These are phyloP conservation scores for Megacollybia platyphylla DNA, from an alignment of 1,284 basidiomycete species.

Conservation along the genomic window DNA sequence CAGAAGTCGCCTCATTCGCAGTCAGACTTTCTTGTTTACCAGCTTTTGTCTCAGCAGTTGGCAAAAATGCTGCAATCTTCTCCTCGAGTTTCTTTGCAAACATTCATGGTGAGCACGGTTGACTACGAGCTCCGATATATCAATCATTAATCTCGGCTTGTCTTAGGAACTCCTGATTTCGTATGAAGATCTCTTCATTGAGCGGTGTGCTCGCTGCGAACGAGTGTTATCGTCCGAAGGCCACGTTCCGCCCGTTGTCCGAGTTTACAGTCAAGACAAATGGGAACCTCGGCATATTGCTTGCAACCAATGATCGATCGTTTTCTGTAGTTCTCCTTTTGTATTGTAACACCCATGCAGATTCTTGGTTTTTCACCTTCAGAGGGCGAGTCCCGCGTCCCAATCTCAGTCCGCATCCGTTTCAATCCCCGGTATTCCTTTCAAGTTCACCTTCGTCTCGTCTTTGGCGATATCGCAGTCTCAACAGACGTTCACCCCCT, in stretches of 20 bases:
- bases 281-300: slow-evolving; percentile 46
- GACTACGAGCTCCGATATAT: slow-evolving; percentile 7
- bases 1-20: slow-evolving; percentile 58
- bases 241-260: slow-evolving; percentile 56
- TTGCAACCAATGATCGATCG: slow-evolving; percentile 17
- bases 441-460: slow-evolving; percentile 49
- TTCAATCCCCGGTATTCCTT: slow-evolving; percentile 35
- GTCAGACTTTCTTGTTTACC: slow-evolving; percentile 52
- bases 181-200: slow-evolving; percentile 48
- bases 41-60: slow-evolving; percentile 51
- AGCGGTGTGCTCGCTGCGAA: slow-evolving; percentile 41
- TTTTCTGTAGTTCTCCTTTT: slow-evolving; percentile 2
- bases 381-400: slow-evolving; percentile 45
- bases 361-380: slow-evolving; percentile 13
- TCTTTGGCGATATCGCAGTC: slow-evolving; percentile 48
- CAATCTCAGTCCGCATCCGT: slow-evolving; percentile 47
- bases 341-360: not conserved
- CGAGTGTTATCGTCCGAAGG: slow-evolving; percentile 55
- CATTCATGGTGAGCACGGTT: slow-evolving; percentile 22
- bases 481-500: slow-evolving; percentile 38
- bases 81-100: slow-evolving; percentile 35
- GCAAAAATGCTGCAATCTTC: slow-evolving; percentile 41
- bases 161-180: slow-evolving; percentile 33
- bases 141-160: slow-evolving; percentile 8
- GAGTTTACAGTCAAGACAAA: slow-evolving; percentile 32